Evolutionary conservation across 257 asterid genomes (phyloP).

Genomic region (Capsicum chinense): DNA sequence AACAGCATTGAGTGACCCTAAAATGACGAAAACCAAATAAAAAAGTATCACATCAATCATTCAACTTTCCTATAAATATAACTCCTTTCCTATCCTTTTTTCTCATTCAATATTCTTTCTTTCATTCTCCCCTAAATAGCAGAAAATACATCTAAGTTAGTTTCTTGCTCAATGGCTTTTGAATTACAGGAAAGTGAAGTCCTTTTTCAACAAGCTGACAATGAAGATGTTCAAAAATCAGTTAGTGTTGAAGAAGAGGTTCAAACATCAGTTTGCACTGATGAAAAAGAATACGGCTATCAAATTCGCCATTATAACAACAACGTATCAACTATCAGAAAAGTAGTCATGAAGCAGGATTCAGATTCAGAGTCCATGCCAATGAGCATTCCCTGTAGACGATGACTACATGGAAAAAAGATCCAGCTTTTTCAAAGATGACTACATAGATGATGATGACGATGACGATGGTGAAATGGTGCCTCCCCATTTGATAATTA

Average conservation of each 20-base stretch:
- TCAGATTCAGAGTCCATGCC: not conserved
- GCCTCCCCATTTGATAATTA: conserved; percentile 76
- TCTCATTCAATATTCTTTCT: too few species aligned
- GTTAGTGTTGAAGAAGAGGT: conserved; percentile 6
- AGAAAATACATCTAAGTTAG: too few species aligned
- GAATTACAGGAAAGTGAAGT: conserved; percentile 77
- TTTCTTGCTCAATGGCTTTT: conserved; percentile 55
- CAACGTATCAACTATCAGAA: conserved; percentile 38
- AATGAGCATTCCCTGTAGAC: conserved; percentile 18
- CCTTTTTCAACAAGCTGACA: conserved; percentile 38
- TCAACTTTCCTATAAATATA: too few species aligned
- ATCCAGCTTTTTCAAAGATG: not conserved
- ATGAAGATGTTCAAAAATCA: too few species aligned
- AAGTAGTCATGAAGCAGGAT: conserved; percentile 31
- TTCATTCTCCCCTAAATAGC: too few species aligned
- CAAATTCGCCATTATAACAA: not conserved
- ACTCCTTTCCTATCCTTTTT: too few species aligned
- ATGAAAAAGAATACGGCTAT: not conserved
- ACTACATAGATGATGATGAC: not conserved
- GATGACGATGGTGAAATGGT: conserved; percentile 54
- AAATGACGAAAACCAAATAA: too few species aligned
- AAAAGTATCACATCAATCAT: too few species aligned
- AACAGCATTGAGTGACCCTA: too few species aligned
- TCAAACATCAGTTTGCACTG: not conserved
- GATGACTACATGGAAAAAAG: not conserved